These are phyloP conservation scores for Aureobasidium sp. DNA, from an alignment of 2,329 filamentous ascomycete genomes.

Conservation along the genomic window DNA sequence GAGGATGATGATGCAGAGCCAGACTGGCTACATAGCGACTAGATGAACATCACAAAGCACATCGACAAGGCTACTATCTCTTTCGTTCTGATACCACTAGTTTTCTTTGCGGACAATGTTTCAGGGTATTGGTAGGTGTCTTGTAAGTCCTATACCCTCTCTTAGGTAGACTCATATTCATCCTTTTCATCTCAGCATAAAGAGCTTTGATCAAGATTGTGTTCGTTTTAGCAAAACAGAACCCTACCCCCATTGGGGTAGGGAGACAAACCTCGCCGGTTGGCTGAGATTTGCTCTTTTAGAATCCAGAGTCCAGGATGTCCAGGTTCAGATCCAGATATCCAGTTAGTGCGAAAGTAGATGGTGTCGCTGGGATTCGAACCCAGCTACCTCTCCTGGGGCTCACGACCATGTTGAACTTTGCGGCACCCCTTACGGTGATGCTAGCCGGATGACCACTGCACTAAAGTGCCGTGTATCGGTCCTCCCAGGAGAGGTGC, in stretches of 20 bases:
- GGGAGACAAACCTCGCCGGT: background rate
- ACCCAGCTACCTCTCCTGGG: background rate
- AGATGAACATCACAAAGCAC: background rate
- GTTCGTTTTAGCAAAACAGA: background rate
- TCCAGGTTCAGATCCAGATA: background rate
- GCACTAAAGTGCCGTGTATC: background rate
- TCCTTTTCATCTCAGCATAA: background rate
- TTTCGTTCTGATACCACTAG: background rate
- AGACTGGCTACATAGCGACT: constrained; percentile 45
- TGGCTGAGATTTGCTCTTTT: constrained; percentile 1
- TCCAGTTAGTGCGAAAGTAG: background rate
- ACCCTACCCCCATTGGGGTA: background rate
- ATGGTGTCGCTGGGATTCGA: background rate
- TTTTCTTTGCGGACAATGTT: background rate
- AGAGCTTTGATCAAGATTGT: background rate
- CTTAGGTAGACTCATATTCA: background rate
- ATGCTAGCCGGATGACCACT: background rate
- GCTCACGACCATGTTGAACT: background rate
- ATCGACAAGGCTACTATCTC: background rate
- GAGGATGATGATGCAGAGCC: constrained; percentile 60
- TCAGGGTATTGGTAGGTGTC: background rate
- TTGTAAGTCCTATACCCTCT: background rate
- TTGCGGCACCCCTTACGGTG: background rate
- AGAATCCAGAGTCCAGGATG: background rate
- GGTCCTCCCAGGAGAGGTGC: background rate